Percentiles rank a stretch among this genome's conserved stretches.
Evolutionary conservation across 1,284 basidiomycete genomes (phyloP).

Genomic region (Ustilago vetiveriae): DNA sequence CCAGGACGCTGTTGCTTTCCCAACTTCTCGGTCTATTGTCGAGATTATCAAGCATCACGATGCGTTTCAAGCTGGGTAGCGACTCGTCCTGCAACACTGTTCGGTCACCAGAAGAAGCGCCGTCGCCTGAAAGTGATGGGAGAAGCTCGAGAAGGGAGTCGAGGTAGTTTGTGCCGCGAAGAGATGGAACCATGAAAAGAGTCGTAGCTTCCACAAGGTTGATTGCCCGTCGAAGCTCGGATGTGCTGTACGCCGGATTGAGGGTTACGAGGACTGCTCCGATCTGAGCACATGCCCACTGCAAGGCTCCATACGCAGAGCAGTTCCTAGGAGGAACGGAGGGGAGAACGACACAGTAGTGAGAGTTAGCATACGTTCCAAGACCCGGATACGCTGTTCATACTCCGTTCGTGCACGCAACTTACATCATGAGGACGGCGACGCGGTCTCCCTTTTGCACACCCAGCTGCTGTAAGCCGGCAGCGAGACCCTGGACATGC

Average conservation of each 20-base stretch:
- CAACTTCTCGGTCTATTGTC: conserved; percentile 43
- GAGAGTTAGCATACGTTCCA: no score
- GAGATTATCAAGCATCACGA: conserved; percentile 77
- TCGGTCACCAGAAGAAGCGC: conserved; percentile 38
- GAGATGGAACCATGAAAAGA: conserved; percentile 77
- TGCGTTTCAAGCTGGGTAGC: conserved; percentile 75
- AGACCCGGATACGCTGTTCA: no score
- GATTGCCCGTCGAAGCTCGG: conserved; percentile 76
- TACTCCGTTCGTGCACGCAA: background rate
- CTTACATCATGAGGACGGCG: conserved; percentile 77
- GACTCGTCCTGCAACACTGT: conserved; percentile 71
- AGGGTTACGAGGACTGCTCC: conserved; percentile 83
- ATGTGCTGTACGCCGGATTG: conserved; percentile 80
- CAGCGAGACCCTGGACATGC: conserved; percentile 76
- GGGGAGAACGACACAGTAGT: no score
- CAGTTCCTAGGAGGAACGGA: conserved; percentile 22
- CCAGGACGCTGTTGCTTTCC: conserved; percentile 51
- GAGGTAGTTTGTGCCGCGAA: conserved; percentile 51
- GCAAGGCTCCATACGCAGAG: conserved; percentile 80
- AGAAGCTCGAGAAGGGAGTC: conserved; percentile 71
- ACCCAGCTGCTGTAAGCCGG: conserved; percentile 75
- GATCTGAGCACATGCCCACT: conserved; percentile 82
- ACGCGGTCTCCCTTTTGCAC: conserved; percentile 81
- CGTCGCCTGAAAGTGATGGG: conserved; percentile 74
- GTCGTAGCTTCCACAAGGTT: conserved; percentile 76